Evolutionary conservation across 1,284 basidiomycete genomes (phyloP).

Genomic region (Ceratobasidium sp.): DNA sequence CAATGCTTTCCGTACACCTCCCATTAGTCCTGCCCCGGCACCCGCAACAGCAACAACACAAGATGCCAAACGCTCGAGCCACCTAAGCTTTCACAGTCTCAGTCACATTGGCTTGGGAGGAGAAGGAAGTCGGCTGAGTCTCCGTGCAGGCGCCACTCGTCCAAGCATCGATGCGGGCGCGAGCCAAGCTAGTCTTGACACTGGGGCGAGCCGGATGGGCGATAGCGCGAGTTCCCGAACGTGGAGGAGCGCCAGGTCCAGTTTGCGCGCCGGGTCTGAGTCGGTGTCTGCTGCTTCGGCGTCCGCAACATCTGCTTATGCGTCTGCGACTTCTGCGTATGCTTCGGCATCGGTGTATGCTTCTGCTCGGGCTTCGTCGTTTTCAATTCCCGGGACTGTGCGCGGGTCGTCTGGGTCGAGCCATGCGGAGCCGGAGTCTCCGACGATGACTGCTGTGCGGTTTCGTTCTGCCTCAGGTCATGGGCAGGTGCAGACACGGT

Average conservation of each 20-base stretch:
- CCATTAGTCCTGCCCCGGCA: not conserved
- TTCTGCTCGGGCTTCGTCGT: not conserved
- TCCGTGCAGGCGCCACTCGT: not conserved
- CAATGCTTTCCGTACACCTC: conserved; percentile 23
- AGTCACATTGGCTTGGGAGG: not conserved
- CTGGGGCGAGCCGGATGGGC: no score
- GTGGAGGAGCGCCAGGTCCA: no score
- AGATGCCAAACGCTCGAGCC: not conserved
- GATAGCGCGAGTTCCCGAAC: no score
- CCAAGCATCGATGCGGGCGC: no score
- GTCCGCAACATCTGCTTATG: not conserved
- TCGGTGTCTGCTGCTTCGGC: not conserved
- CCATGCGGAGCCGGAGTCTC: conserved; percentile 30
- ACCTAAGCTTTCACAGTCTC: conserved; percentile 1
- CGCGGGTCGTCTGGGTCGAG: not conserved
- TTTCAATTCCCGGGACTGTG: not conserved
- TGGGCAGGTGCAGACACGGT: no score
- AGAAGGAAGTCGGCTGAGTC: not conserved
- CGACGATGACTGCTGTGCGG: conserved; percentile 15
- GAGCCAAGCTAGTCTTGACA: no score
- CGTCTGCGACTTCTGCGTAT: not conserved
- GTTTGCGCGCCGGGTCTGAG: not conserved
- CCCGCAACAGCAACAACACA: not conserved
- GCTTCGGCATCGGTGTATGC: not conserved
- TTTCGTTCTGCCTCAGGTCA: not conserved